phyloP scores from a whole-genome alignment of 805 yeast species.

The Myxozyma neotropica region DNA sequence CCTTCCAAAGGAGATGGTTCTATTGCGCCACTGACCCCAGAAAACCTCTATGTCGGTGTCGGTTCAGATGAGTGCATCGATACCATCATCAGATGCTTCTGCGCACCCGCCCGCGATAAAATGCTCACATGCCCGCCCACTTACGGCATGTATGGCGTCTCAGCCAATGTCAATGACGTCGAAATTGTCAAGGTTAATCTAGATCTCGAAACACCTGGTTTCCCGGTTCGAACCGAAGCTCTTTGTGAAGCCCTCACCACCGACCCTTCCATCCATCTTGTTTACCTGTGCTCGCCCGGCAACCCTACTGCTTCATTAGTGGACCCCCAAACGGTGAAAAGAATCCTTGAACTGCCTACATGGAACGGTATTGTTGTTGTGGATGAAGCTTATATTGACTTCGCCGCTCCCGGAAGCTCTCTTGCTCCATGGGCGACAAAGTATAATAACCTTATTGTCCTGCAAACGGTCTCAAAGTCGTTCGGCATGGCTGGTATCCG shows the following conservation, averaged over 20 bases:
- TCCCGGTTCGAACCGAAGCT: conserved; percentile 61
- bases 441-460: conserved; percentile 78
- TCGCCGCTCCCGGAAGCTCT: conserved; percentile 68
- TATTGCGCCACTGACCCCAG: conserved; percentile 51
- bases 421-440: conserved; percentile 75
- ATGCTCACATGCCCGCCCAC: conserved; percentile 91
- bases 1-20: conserved; percentile 43
- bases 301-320: conserved; percentile 85
- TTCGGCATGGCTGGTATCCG: conserved; percentile 96
- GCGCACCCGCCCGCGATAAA: conserved; percentile 81
- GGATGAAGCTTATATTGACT: conserved; percentile 96
- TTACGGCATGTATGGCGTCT: conserved; percentile 93
- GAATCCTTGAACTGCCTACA: conserved; percentile 49
- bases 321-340: conserved; percentile 51
- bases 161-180: conserved; percentile 88
- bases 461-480: conserved; percentile 92
- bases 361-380: conserved; percentile 77
- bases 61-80: conserved; percentile 98
- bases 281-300: conserved; percentile 93
- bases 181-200: conserved; percentile 75
- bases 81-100: conserved; percentile 78
- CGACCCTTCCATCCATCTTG: conserved; percentile 69
- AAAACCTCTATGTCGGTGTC: conserved; percentile 87
- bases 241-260: conserved; percentile 54
- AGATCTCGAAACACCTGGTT: conserved; percentile 54